phyloP scores from a whole-genome alignment of 352 stramenopile genomes.

The Phytophthora lateralis region DNA sequence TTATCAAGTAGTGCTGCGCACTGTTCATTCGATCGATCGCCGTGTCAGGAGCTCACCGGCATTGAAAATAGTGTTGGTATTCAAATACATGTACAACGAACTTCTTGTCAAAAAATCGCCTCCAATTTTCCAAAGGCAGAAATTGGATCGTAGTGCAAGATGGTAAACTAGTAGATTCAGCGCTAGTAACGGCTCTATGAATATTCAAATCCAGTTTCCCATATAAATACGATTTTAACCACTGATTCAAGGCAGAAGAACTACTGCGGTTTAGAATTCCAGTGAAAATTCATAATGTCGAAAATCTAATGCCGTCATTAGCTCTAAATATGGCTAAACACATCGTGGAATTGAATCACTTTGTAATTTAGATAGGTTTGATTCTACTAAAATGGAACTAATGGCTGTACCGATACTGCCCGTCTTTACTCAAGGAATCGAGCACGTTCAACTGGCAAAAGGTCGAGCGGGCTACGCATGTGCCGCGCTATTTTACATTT shows the following conservation, averaged over 20 bases:
- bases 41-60: background rate
- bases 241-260: background rate
- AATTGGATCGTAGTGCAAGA: background rate
- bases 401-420: no score
- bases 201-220: no score
- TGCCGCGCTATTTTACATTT: slow-evolving; percentile 23
- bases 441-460: background rate
- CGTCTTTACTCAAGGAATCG: background rate
- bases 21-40: background rate
- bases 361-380: no score
- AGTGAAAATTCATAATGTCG: no score
- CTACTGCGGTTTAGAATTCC: background rate
- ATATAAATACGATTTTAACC: background rate
- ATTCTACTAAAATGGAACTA: no score
- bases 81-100: no score
- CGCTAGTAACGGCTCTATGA: background rate
- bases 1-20: background rate
- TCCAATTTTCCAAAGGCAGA: background rate
- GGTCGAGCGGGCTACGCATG: background rate
- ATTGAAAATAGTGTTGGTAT: no score
- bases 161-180: background rate
- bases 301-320: no score
- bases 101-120: no score
- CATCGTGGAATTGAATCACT: no score
- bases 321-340: no score